Percentiles rank a stretch among this genome's conserved stretches.
These are phyloP conservation scores for Hymenoscyphus salicellus DNA, from an alignment of 2,329 filamentous ascomycete genomes.

Conservation along the genomic window DNA sequence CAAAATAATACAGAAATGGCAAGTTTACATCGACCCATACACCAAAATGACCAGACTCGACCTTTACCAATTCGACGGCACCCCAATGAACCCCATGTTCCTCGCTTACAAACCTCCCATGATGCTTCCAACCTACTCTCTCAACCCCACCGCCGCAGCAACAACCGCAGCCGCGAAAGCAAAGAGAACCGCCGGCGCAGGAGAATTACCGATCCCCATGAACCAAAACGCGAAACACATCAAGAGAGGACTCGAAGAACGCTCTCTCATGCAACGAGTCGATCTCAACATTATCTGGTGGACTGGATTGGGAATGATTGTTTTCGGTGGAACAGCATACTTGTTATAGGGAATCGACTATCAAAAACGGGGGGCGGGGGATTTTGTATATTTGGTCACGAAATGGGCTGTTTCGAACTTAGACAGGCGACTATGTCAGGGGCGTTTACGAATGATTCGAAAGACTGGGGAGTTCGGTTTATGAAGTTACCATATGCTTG, in stretches of 20 bases:
- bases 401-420: constrained; percentile 11
- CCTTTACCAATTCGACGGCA: constrained; percentile 61
- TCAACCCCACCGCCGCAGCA: constrained; percentile 51
- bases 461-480: constrained; percentile 10
- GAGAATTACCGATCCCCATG: constrained; percentile 32
- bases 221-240: constrained; percentile 35
- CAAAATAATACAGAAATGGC: constrained; percentile 34
- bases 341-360: constrained; percentile 26
- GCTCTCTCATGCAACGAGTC: constrained; percentile 23
- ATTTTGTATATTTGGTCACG: constrained; percentile 23
- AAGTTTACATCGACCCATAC: constrained; percentile 54
- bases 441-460: constrained; percentile 21
- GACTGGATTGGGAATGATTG: constrained; percentile 35
- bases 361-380: background rate
- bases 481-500: constrained; percentile 13
- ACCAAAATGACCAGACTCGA: constrained; percentile 61
- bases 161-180: constrained; percentile 38
- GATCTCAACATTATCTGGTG: constrained; percentile 36
- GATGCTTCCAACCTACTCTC: constrained; percentile 67
- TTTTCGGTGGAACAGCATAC: constrained; percentile 37
- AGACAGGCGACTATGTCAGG: constrained; percentile 15
- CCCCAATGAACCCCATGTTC: constrained; percentile 66
- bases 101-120: constrained; percentile 59
- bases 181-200: constrained; percentile 30
- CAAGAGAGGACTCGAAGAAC: constrained; percentile 25